Evolutionary conservation across 108 stramenopile species (phyloP).

Genomic region (Mayamaea pseudoterrestris): DNA sequence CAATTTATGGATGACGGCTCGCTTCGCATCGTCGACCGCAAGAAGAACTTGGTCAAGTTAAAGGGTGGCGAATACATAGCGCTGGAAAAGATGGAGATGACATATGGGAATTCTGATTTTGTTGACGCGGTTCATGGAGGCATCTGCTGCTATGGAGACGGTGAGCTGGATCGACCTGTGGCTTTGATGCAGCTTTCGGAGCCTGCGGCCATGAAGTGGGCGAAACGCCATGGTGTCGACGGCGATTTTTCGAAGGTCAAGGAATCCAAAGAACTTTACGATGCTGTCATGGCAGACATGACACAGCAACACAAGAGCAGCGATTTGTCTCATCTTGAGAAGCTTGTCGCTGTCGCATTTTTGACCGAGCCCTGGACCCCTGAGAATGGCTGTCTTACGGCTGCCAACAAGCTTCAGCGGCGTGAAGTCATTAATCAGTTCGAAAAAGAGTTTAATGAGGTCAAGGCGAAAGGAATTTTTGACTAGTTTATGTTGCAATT

Average conservation of each 20-base stretch:
- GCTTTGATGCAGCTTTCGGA: slow-evolving; percentile 64
- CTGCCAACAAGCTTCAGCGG: slow-evolving; percentile 80
- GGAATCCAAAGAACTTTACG: slow-evolving; percentile 48
- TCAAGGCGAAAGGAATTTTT: slow-evolving; percentile 64
- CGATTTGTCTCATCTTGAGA: slow-evolving; percentile 65
- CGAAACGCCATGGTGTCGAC: slow-evolving; percentile 46
- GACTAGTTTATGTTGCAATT: slow-evolving; percentile 1
- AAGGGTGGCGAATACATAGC: slow-evolving; percentile 90
- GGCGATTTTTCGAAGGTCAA: slow-evolving; percentile 47
- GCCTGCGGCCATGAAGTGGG: slow-evolving; percentile 55
- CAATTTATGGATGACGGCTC: slow-evolving; percentile 75
- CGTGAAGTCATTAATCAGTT: slow-evolving; percentile 55
- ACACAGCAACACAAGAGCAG: slow-evolving; percentile 45
- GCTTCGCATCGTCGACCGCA: slow-evolving; percentile 77
- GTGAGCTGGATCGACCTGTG: slow-evolving; percentile 84
- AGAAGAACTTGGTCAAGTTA: slow-evolving; percentile 92
- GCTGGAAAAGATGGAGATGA: slow-evolving; percentile 78
- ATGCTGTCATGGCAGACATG: slow-evolving; percentile 60
- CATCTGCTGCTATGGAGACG: slow-evolving; percentile 77
- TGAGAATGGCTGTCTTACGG: slow-evolving; percentile 80
- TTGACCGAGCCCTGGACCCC: slow-evolving; percentile 69
- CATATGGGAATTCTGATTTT: slow-evolving; percentile 51
- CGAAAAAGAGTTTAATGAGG: slow-evolving; percentile 45
- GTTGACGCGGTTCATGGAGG: slow-evolving; percentile 72
- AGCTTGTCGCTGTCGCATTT: slow-evolving; percentile 47